phyloP scores from a whole-genome alignment of 148 eudicot species.

The Drosera capensis region DNA sequence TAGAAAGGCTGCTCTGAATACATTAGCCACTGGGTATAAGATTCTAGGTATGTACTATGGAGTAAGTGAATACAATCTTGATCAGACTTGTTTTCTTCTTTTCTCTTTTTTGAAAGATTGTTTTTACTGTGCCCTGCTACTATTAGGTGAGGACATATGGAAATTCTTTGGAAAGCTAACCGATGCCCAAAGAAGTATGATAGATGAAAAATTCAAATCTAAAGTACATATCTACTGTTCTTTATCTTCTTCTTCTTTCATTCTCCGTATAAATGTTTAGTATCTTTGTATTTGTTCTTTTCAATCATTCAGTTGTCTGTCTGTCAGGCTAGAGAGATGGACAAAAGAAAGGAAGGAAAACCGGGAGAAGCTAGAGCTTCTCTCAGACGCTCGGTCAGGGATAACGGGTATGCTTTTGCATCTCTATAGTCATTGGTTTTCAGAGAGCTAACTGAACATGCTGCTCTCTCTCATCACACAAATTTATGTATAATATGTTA shows the following conservation, averaged over 20 bases:
- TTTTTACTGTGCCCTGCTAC: neutral
- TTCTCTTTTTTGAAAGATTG: neutral
- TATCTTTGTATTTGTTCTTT: constrained; percentile 1
- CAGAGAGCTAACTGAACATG: neutral
- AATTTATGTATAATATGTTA: no score
- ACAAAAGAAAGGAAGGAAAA: constrained; percentile 77
- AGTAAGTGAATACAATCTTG: no score
- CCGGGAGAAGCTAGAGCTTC: constrained; percentile 93
- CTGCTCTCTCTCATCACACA: no score
- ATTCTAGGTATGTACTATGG: constrained; percentile 76
- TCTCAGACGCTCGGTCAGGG: constrained; percentile 85
- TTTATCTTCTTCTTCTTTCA: no score
- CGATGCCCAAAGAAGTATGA: constrained; percentile 93
- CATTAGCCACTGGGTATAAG: constrained; percentile 84
- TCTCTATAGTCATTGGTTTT: neutral
- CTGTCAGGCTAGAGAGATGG: constrained; percentile 94
- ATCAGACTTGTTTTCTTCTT: no score
- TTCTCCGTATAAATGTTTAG: neutral
- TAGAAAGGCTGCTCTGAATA: constrained; percentile 81
- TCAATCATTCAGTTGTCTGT: constrained; percentile 3
- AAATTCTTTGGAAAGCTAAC: constrained; percentile 81
- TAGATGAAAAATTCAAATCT: constrained; percentile 93
- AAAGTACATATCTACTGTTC: constrained; percentile 32
- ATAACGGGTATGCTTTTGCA: constrained; percentile 53
- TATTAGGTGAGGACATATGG: constrained; percentile 89